Base-by-base conservation (phyloP, 2,329 filamentous ascomycete species). In the Rhinocladiella mackenziei region DNA sequence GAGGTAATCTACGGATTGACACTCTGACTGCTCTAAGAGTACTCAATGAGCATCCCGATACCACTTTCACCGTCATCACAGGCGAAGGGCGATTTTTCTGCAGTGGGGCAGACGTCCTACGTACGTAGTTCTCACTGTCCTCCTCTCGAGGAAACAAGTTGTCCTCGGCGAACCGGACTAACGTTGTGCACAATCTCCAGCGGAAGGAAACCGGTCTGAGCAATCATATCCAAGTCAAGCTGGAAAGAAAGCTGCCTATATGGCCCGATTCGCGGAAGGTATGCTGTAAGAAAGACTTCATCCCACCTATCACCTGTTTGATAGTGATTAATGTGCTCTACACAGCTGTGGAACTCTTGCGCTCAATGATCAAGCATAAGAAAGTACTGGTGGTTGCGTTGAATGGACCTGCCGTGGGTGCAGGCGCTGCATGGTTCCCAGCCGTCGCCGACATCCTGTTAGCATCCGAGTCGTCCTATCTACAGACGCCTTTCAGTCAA, bases 381-480 rank as follows among this genome's bases (percentile, higher is more conserved):
- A 75, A 75, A 59, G 70, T 75, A 10, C 65, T 75, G 35, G 65
- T 75, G 26, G 63, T 75, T 2, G 72, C 71, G 0, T 60, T 75
- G 17, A 75, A 75, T 56, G 72, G 72, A 8, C 71, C 71, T 0
- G 72, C 61, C 5, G 70, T 75, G 9, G 72, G 72, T 13, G 72
- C 67, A 14, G 72, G 72, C 8, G 72, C 70, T 14, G 71, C 71
- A 5, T 75, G 72, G 71, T 75, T 75, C 53, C 60, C 64, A 5
- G 72, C 72, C 3, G 60, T 73, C 23, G 65, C 70, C 0, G 72
- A 75, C 47, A 73, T 75, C 3, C 62, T 74, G 3, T 61, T 75
- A 9, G 71, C 71, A 13, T 67, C 70, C 0, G 56, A 59, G 2
- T 62, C 60, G 3, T 62, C 67, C 2, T 75, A 69, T 56, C 63